These are phyloP conservation scores for Peterozyma toletana DNA, from an alignment of 805 yeast genomes.

Conservation along the genomic window DNA sequence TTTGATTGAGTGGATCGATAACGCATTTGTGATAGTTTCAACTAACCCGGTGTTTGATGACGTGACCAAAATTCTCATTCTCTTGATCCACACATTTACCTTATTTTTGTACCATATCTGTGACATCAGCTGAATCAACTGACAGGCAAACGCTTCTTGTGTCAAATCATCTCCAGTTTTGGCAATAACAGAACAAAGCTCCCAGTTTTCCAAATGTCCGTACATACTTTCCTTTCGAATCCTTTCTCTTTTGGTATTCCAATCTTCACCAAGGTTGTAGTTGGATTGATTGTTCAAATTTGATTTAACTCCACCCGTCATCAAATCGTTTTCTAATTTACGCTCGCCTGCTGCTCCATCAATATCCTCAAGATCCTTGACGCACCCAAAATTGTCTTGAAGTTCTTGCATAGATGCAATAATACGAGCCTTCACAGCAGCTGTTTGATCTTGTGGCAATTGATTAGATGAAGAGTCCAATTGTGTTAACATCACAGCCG, in stretches of 20 bases:
- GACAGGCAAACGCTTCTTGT: constrained; percentile 98
- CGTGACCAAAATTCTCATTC: constrained; percentile 88
- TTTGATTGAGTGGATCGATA: constrained; percentile 90
- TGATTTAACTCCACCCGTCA: constrained; percentile 62
- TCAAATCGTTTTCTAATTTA: constrained; percentile 85
- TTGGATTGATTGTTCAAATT: constrained; percentile 20
- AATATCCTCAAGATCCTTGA: constrained; percentile 39
- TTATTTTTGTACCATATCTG: constrained; percentile 69
- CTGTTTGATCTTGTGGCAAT: constrained; percentile 51
- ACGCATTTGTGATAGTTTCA: constrained; percentile 92
- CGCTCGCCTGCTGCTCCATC: constrained; percentile 83
- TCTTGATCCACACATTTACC: constrained; percentile 83
- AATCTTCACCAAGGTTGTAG: constrained; percentile 78
- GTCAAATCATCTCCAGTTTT: constrained; percentile 94
- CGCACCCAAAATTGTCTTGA: constrained; percentile 56
- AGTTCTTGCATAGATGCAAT: constrained; percentile 69
- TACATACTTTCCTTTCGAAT: constrained; percentile 71
- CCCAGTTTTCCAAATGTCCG: constrained; percentile 92
- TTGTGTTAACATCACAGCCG: constrained; percentile 91
- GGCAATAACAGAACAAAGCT: constrained; percentile 88
- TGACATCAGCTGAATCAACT: constrained; percentile 80
- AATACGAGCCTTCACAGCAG: constrained; percentile 60
- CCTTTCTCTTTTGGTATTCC: constrained; percentile 76
- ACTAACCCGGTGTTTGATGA: constrained; percentile 88
- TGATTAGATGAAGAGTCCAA: constrained; percentile 57